Evolutionary conservation across 495 filamentous ascomycete species (phyloP).

Genomic region (Xylaria nigripes): DNA sequence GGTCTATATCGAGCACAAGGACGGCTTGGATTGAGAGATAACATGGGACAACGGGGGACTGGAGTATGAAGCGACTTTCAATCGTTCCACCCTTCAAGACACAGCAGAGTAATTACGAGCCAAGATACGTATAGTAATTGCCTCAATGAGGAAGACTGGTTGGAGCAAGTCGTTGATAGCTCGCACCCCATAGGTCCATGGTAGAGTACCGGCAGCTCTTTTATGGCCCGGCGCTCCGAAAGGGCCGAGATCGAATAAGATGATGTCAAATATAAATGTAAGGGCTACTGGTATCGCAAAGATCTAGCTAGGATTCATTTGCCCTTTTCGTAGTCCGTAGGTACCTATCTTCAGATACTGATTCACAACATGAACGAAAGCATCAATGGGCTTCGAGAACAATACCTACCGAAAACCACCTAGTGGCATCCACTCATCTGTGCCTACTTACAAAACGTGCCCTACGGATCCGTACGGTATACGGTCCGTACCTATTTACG

Average conservation of each 20-base stretch:
- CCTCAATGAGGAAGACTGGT: constrained; percentile 6
- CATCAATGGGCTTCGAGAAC: no score
- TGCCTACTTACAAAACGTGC: no score
- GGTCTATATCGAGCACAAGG: no score
- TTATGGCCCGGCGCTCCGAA: constrained; percentile 8
- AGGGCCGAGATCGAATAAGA: constrained; percentile 6
- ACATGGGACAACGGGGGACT: no score
- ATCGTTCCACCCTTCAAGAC: not conserved
- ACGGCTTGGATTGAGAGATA: no score
- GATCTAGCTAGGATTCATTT: no score
- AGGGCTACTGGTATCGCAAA: no score
- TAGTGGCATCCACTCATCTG: no score
- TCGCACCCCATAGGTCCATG: constrained; percentile 1
- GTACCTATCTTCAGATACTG: not conserved
- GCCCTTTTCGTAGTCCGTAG: not conserved
- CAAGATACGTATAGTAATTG: not conserved
- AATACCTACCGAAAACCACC: no score
- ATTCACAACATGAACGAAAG: not conserved
- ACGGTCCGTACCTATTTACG: no score
- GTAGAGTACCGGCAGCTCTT: not conserved
- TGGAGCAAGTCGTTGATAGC: not conserved
- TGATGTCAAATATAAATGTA: not conserved
- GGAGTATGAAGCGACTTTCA: not conserved
- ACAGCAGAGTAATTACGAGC: not conserved
- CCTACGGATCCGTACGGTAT: no score